Base-by-base conservation (phyloP, 208 protist species). In the Sergeia podlipaevii region DNA sequence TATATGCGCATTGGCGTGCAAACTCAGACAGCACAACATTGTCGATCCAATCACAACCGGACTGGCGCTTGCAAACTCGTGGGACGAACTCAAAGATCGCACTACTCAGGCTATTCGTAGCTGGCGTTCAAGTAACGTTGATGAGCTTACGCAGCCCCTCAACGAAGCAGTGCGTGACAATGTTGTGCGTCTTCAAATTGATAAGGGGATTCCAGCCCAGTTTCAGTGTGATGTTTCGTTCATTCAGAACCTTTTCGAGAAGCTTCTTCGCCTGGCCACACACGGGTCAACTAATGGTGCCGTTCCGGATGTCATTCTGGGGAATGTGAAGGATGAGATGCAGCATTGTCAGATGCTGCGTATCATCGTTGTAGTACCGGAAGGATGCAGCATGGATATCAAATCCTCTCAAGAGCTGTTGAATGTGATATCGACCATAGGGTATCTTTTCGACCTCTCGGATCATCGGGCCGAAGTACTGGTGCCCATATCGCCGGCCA, bases 11-110 rank as follows among this genome's bases (percentile, higher is more conserved):
- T n/a, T 65, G 21, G 15, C 37, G 3, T 10, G 4, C 48, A 45
- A 39, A 4, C 20, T 60, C 32, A n/a, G 27, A 17, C 26, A 47
- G 29, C 17, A 44, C 13, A 59, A 54, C 15, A 33, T 65, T 4
- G 41, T 38, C n/a, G 37, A 60, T 56, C 13, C 32, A 6, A 41
- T 26, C n/a, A 37, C 50, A 20, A 36, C 30, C 3, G 28, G 28
- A 2, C 45, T 64, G 6, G 61, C 59, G 15, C 20, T 62, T n/a
- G 41, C 39, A 5, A 64, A 56, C 39, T 53, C 54, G 38, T 74
- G 62, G 44, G 67, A 68, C 6, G n/a, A 32, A n/a, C 32, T 74
- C 2, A 67, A 64, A 48, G 55, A 74, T 32, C 39, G 60, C 1
- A 68, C 67, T 20, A 62, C 60, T 10, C 46, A 56, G 32, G 60